Percentiles rank a stretch among this genome's conserved stretches.
Evolutionary conservation across 441 rosid genomes (phyloP).

Genomic region (Metrosideros polymorpha): DNA sequence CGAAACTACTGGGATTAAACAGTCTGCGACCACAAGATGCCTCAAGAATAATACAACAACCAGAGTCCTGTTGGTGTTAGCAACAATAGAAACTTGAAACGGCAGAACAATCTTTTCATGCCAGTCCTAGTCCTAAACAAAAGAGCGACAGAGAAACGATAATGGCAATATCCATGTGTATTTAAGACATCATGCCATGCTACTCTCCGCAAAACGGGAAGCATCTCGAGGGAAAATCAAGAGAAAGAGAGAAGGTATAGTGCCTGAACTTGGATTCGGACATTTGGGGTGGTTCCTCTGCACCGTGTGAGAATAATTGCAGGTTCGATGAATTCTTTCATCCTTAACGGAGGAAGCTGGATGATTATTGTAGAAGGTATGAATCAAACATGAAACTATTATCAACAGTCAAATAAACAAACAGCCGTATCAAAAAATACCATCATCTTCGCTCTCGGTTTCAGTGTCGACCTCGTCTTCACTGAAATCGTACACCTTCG

Average conservation of each 20-base stretch:
- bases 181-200: neutral
- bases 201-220: neutral
- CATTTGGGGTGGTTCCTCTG: conserved; percentile 22
- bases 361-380: conserved; percentile 3
- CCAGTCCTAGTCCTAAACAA: neutral
- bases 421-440: conserved; percentile 16
- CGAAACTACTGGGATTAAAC: neutral
- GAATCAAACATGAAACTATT: conserved; percentile 2
- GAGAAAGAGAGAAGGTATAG: neutral
- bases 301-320: conserved; percentile 19
- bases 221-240: neutral
- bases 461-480: conserved; percentile 93
- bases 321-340: conserved; percentile 14
- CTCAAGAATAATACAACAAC: neutral
- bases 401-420: neutral
- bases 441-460: conserved; percentile 91
- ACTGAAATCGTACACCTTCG: conserved; percentile 74
- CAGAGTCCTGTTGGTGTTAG: neutral
- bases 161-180: neutral
- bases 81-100: neutral
- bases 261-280: conserved; percentile 47
- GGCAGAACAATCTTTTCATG: neutral
- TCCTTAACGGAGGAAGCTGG: conserved; percentile 66
- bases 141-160: neutral
- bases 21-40: neutral